Conservation (phyloP, 805 yeast genomes). For the Candida argentea region DNA sequence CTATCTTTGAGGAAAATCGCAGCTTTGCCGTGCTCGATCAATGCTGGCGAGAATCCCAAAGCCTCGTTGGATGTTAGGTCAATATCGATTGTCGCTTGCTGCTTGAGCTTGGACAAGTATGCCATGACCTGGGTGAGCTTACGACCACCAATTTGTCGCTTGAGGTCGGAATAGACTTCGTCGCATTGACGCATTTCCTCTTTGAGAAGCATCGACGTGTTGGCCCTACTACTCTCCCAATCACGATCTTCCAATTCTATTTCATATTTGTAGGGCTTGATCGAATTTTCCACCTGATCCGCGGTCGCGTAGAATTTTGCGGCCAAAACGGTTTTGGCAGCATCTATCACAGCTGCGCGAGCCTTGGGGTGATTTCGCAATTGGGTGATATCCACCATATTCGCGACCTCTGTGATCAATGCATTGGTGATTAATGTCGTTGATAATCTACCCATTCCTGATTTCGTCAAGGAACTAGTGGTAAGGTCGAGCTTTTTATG, state of each 20-base stretch:
- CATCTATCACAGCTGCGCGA: conserved; percentile 68
- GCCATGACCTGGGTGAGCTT: conserved; percentile 77
- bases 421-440: conserved; percentile 78
- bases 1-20: conserved; percentile 76
- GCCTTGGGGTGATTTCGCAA: conserved; percentile 83
- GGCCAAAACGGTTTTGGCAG: conserved; percentile 71
- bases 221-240: conserved; percentile 77
- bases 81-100: conserved; percentile 19
- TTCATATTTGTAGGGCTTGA: conserved; percentile 95
- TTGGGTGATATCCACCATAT: conserved; percentile 63
- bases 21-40: conserved; percentile 71
- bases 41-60: conserved; percentile 70
- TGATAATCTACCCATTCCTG: conserved; percentile 88
- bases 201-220: conserved; percentile 57
- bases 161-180: conserved; percentile 46
- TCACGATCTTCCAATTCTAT: conserved; percentile 94
- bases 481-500: conserved; percentile 76
- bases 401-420: conserved; percentile 64
- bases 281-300: conserved; percentile 97
- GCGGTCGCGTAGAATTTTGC: conserved; percentile 83
- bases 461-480: conserved; percentile 74
- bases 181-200: conserved; percentile 85
- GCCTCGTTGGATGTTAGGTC: conserved; percentile 52
- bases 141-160: conserved; percentile 68
- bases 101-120: conserved; percentile 46